These are phyloP conservation scores for Apiospora phragmitis DNA, from an alignment of 2,329 filamentous ascomycete genomes.

Conservation along the genomic window DNA sequence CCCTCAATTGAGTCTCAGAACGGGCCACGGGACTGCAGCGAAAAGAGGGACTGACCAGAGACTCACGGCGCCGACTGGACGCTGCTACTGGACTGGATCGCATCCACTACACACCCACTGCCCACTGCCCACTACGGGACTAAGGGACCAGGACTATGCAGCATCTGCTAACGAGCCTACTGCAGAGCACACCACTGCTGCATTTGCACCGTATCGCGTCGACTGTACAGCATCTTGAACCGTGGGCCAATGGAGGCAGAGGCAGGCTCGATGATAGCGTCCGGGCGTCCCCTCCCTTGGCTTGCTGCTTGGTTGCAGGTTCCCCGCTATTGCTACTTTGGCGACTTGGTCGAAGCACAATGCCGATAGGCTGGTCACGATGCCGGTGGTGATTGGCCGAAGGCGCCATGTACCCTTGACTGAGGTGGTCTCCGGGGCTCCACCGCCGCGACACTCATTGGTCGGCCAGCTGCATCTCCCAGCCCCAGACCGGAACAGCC, in stretches of 20 bases:
- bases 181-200: constrained; percentile 4
- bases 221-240: neutral
- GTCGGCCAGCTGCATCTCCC: constrained; percentile 13
- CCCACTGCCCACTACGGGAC: neutral
- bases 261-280: neutral
- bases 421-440: constrained; percentile 1
- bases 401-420: constrained; percentile 1
- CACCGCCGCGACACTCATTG: constrained; percentile 9
- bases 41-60: constrained; percentile 1
- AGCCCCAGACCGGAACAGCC: constrained; percentile 16
- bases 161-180: neutral
- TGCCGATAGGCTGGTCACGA: constrained; percentile 7
- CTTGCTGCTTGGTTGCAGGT: neutral
- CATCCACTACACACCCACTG: neutral
- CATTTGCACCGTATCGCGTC: neutral
- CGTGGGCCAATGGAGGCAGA: neutral
- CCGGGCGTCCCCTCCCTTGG: neutral
- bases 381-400: constrained; percentile 2
- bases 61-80: constrained; percentile 3
- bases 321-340: constrained; percentile 4
- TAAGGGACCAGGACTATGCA: neutral
- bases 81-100: neutral
- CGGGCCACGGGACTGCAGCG: neutral
- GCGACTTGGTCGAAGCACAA: constrained; percentile 7
- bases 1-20: constrained; percentile 8